Evolutionary conservation across 495 filamentous ascomycete species (phyloP).

Genomic region (Echria macrotheca): DNA sequence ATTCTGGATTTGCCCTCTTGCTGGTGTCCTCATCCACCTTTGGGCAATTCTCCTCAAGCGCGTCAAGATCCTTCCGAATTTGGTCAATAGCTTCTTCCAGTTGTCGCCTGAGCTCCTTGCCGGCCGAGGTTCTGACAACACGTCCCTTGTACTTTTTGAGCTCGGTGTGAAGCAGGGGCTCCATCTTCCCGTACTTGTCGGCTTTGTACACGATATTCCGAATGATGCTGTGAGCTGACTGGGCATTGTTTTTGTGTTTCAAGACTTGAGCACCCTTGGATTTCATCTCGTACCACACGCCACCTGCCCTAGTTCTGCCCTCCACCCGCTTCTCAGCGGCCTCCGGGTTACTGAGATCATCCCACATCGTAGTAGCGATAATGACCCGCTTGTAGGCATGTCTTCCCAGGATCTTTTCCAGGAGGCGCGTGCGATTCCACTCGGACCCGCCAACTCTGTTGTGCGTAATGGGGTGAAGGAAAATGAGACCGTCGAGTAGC

Average conservation of each 20-base stretch:
- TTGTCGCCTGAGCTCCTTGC: background rate
- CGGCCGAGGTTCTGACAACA: background rate
- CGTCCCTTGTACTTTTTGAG: background rate
- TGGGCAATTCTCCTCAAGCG: background rate
- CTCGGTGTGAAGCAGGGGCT: background rate
- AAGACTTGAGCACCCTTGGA: background rate
- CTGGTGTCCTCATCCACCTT: background rate
- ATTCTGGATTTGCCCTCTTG: background rate
- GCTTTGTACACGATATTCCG: background rate
- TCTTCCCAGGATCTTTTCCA: background rate
- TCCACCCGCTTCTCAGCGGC: background rate
- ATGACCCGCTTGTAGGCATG: background rate
- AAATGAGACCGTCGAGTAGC: background rate
- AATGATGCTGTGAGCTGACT: conserved; percentile 1
- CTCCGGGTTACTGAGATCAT: background rate
- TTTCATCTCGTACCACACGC: background rate
- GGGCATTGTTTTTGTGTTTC: background rate
- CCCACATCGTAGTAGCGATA: conserved; percentile 3
- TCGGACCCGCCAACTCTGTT: background rate
- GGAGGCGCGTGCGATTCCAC: background rate
- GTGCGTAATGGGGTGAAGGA: background rate
- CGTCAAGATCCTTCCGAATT: no score
- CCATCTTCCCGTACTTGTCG: background rate
- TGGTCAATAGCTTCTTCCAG: background rate
- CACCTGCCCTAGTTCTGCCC: background rate